phyloP scores from a whole-genome alignment of 164 flowering plant species.

The Chimonanthus salicifolius region DNA sequence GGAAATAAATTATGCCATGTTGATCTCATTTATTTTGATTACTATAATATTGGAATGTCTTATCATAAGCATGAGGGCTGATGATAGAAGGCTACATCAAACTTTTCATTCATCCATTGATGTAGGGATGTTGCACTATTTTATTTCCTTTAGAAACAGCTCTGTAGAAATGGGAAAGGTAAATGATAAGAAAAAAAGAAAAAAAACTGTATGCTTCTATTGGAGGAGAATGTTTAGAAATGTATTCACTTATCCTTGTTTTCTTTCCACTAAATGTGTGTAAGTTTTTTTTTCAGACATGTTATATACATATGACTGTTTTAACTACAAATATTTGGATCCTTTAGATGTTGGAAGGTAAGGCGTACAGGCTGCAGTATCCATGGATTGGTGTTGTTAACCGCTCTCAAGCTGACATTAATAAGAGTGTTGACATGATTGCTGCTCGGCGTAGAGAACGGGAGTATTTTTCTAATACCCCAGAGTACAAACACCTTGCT shows the following conservation, averaged over 20 bases:
- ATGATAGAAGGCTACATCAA: no score
- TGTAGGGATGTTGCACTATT: no score
- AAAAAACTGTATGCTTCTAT: neutral
- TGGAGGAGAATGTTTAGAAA: neutral
- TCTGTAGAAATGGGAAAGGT: neutral
- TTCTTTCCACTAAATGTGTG: neutral
- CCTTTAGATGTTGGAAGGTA: conserved; percentile 69
- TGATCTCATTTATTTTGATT: no score
- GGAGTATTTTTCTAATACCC: conserved; percentile 59
- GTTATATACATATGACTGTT: neutral
- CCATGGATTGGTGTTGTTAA: conserved; percentile 90
- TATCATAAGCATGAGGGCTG: no score
- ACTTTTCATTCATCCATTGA: no score
- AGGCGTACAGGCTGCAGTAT: conserved; percentile 54
- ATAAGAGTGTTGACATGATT: conserved; percentile 87
- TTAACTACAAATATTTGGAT: neutral
- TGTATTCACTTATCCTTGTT: neutral
- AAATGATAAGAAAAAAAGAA: no score
- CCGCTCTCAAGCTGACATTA: conserved; percentile 84
- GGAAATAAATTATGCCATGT: no score
- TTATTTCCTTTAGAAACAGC: neutral
- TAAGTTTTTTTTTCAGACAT: neutral
- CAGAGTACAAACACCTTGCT: conserved; percentile 76
- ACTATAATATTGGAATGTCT: no score
- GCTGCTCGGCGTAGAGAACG: conserved; percentile 84